Conservation (phyloP, 1,139 yeast species). For the Tardiomyces digboiensis region DNA sequence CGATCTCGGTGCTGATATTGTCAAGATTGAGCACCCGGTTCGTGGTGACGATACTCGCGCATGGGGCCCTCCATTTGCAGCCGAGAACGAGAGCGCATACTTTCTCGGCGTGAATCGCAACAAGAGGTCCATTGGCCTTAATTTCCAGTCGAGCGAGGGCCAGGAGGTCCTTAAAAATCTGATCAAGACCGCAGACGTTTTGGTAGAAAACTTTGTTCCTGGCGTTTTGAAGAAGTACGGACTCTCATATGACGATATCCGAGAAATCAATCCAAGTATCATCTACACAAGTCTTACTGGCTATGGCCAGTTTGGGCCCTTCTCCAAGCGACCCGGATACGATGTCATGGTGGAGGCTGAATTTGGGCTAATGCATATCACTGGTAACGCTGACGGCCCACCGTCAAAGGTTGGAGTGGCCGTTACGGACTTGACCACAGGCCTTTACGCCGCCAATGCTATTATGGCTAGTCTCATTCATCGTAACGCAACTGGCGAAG, state of each 20-base stretch:
- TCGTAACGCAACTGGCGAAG: slow-evolving; percentile 25
- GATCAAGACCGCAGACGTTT: slow-evolving; percentile 27
- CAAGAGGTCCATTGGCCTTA: slow-evolving; percentile 30
- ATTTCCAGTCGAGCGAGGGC: slow-evolving; percentile 28
- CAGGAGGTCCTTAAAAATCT: slow-evolving; percentile 24
- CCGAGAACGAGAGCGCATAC: slow-evolving; percentile 29
- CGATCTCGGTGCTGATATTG: slow-evolving; percentile 34
- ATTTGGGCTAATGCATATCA: slow-evolving; percentile 36
- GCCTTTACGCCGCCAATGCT: slow-evolving; percentile 31
- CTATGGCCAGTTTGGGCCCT: slow-evolving; percentile 32
- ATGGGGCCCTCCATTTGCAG: slow-evolving; percentile 36
- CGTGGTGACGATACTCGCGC: slow-evolving; percentile 36
- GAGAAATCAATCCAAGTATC: slow-evolving; percentile 20
- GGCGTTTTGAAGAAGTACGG: slow-evolving; percentile 30
- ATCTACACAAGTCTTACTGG: slow-evolving; percentile 34
- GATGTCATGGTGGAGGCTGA: slow-evolving; percentile 39
- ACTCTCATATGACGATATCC: slow-evolving; percentile 24
- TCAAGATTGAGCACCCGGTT: slow-evolving; percentile 34
- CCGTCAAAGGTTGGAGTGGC: slow-evolving; percentile 38
- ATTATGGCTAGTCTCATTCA: slow-evolving; percentile 30
- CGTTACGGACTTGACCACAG: slow-evolving; percentile 34
- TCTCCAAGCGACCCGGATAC: slow-evolving; percentile 30
- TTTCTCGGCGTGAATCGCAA: slow-evolving; percentile 31
- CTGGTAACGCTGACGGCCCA: slow-evolving; percentile 32
- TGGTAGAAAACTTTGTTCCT: slow-evolving; percentile 34